A percentile compares a stretch with the other conserved stretches of the same genome.
Evolutionary conservation across 176 grass and related monocot species (phyloP).

Genomic region (Triticum turgidum): DNA sequence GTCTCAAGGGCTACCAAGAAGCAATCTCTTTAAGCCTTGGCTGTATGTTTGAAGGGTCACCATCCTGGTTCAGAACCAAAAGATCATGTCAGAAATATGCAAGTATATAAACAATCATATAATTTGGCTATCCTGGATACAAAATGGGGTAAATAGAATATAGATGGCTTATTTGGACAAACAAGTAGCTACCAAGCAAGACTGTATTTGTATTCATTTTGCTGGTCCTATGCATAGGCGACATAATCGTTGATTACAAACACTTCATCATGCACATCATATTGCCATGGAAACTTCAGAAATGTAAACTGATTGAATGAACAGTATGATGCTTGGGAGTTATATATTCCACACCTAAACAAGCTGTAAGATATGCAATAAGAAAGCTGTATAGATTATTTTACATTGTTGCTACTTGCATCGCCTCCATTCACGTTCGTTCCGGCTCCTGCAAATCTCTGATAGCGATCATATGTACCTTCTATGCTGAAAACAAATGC

Average conservation of each 20-base stretch:
- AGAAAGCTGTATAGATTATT: not conserved
- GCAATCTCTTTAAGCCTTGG: constrained; percentile 36
- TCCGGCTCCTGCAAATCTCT: constrained; percentile 25
- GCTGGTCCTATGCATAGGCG: not conserved
- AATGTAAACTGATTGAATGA: not conserved
- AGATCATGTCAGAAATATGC: constrained; percentile 18
- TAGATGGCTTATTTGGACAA: not conserved
- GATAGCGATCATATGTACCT: constrained; percentile 42
- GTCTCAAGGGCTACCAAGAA: constrained; percentile 37
- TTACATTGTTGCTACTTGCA: constrained; percentile 29
- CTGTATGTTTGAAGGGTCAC: constrained; percentile 27
- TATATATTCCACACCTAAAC: not conserved
- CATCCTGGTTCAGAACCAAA: constrained; percentile 5
- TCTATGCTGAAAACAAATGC: constrained; percentile 47
- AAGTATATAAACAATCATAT: not conserved
- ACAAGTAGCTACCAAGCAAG: not conserved
- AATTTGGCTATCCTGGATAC: not conserved
- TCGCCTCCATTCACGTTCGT: constrained; percentile 24
- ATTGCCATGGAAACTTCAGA: not conserved
- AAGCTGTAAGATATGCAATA: not conserved
- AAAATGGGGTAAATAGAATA: not conserved
- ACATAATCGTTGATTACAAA: not conserved
- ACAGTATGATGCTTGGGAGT: not conserved
- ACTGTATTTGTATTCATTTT: not conserved
- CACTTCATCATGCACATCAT: not conserved